A percentile compares a stretch with the other conserved stretches of the same genome.
phyloP scores from a whole-genome alignment of 1,284 basidiomycete species.

The Marasmius tenuissimus region DNA sequence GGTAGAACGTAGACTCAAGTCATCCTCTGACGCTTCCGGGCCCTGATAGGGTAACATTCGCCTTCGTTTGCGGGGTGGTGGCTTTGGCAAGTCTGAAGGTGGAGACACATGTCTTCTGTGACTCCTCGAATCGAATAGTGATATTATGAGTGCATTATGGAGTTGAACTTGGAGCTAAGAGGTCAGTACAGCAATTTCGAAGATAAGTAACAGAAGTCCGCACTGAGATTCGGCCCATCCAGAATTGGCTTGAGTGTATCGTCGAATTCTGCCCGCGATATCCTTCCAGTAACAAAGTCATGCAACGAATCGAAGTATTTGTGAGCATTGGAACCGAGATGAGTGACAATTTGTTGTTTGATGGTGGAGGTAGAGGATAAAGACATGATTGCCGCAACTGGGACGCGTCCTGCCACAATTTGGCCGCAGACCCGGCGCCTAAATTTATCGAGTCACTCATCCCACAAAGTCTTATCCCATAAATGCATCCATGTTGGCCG shows the following conservation, averaged over 20 bases:
- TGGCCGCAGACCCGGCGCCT: neutral
- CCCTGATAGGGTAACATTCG: constrained; percentile 72
- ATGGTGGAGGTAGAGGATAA: constrained; percentile 74
- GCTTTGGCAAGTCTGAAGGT: constrained; percentile 57
- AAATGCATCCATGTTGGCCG: neutral
- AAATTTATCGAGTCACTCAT: neutral
- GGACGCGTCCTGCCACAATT: neutral
- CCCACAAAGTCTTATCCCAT: neutral
- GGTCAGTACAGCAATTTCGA: neutral
- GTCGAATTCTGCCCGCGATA: constrained; percentile 76
- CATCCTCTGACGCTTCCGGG: constrained; percentile 49
- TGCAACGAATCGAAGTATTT: constrained; percentile 65
- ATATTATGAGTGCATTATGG: constrained; percentile 80
- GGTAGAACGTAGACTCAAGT: constrained; percentile 52
- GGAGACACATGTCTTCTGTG: constrained; percentile 65
- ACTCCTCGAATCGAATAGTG: constrained; percentile 75
- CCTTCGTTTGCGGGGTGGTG: constrained; percentile 70
- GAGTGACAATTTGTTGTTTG: constrained; percentile 62
- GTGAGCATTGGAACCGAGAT: constrained; percentile 59
- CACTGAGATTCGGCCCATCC: constrained; percentile 62
- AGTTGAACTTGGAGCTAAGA: constrained; percentile 57
- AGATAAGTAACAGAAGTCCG: constrained; percentile 16
- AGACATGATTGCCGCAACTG: constrained; percentile 49
- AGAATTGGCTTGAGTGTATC: constrained; percentile 63
- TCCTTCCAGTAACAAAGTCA: constrained; percentile 64